Conservation (phyloP, 495 filamentous ascomycete genomes). For the Staphylotrichum longicolle region DNA sequence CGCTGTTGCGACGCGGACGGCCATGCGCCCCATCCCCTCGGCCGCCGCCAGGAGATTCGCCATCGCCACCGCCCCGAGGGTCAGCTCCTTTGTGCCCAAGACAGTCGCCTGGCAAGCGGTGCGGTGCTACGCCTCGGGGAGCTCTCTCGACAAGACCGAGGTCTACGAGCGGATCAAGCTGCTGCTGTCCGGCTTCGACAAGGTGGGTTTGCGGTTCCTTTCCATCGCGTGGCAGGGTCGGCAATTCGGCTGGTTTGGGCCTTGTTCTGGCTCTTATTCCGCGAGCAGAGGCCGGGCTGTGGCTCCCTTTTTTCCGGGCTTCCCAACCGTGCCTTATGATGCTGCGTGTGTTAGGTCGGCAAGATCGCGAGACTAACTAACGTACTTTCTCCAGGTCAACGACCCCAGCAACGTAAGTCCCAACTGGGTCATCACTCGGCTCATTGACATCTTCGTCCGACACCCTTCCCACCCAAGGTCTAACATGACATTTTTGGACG, state of each 20-base stretch:
- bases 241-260: too few species aligned
- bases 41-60: slow-evolving; percentile 55
- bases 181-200: slow-evolving; percentile 92
- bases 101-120: slow-evolving; percentile 58
- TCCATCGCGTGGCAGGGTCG: not conserved
- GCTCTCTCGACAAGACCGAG: slow-evolving; percentile 73
- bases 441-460: not conserved
- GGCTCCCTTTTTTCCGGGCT: too few species aligned
- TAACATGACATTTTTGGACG: slow-evolving; percentile 10
- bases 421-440: not conserved
- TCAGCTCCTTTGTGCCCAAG: slow-evolving; percentile 37
- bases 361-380: not conserved
- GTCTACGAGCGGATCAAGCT: slow-evolving; percentile 90
- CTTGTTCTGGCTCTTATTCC: not conserved
- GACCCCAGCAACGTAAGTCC: slow-evolving; percentile 69
- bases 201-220: slow-evolving; percentile 58
- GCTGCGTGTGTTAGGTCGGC: too few species aligned
- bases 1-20: slow-evolving; percentile 50
- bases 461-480: not conserved
- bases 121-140: slow-evolving; percentile 82
- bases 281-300: not conserved
- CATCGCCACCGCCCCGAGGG: slow-evolving; percentile 45
- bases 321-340: too few species aligned
- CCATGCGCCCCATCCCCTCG: slow-evolving; percentile 57
- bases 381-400: slow-evolving; percentile 56